Evolutionary conservation across 345 rosid genomes (phyloP).

Genomic region (Kandelia obovata): DNA sequence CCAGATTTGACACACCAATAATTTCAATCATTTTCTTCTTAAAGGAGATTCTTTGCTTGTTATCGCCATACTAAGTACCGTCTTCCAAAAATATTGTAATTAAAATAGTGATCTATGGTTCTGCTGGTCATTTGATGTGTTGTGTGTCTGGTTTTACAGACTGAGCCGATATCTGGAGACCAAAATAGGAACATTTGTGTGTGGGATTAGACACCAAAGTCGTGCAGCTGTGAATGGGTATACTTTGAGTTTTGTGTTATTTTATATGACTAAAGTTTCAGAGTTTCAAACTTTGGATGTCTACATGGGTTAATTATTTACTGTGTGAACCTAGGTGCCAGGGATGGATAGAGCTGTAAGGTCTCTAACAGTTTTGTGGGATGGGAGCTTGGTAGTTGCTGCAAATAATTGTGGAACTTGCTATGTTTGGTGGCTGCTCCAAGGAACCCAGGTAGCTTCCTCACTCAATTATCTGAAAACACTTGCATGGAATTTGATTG

Average conservation of each 20-base stretch:
- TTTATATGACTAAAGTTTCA: neutral
- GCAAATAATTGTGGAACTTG: conserved; percentile 93
- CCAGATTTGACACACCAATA: no score
- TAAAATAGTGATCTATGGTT: neutral
- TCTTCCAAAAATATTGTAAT: neutral
- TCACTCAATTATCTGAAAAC: conserved; percentile 7
- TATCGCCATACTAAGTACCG: neutral
- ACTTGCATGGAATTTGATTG: conserved; percentile 2
- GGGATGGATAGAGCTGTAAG: conserved; percentile 90
- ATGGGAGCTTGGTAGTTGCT: conserved; percentile 93
- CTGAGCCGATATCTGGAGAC: conserved; percentile 91
- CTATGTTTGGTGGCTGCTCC: conserved; percentile 84
- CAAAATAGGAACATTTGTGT: conserved; percentile 94
- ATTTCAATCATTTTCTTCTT: neutral
- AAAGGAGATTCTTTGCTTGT: neutral
- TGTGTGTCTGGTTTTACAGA: conserved; percentile 43
- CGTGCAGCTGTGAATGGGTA: conserved; percentile 96
- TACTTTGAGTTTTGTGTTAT: conserved; percentile 11
- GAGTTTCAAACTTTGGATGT: neutral
- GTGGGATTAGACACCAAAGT: conserved; percentile 94
- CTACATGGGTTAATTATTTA: conserved; percentile 2
- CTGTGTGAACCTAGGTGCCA: conserved; percentile 49
- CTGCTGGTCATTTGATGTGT: conserved; percentile 5
- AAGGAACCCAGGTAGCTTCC: conserved; percentile 61
- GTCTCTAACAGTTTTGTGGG: conserved; percentile 92